phyloP scores from a whole-genome alignment of 805 yeast genomes.

The Hanseniaspora mollemarum region DNA sequence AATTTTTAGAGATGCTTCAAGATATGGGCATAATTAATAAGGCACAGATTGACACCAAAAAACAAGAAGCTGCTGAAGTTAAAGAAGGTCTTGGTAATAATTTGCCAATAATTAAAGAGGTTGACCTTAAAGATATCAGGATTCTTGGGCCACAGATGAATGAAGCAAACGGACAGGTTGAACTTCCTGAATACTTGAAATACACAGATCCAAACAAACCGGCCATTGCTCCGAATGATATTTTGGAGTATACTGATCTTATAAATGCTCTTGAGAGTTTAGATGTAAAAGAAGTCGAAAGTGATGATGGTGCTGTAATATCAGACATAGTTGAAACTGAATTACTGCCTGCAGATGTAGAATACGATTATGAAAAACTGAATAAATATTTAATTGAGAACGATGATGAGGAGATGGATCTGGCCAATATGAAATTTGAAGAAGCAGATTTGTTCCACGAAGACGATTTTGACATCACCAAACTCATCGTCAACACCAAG shows the following conservation, averaged over 20 bases:
- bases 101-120: constrained; percentile 17
- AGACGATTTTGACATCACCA: constrained; percentile 4
- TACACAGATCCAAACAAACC: constrained; percentile 15
- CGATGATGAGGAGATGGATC: constrained; percentile 16
- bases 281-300: constrained; percentile 23
- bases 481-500: constrained; percentile 13
- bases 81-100: not conserved
- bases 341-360: constrained; percentile 2
- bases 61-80: not conserved
- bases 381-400: constrained; percentile 12
- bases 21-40: constrained; percentile 9
- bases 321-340: constrained; percentile 4
- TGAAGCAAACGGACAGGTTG: constrained; percentile 2
- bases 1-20: constrained; percentile 6
- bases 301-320: not conserved
- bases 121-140: constrained; percentile 16
- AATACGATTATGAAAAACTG: constrained; percentile 13
- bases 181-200: constrained; percentile 11
- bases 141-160: constrained; percentile 14
- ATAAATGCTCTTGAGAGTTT: constrained; percentile 23
- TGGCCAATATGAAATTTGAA: constrained; percentile 17
- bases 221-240: constrained; percentile 22
- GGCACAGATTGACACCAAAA: not conserved
- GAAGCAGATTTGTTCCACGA: constrained; percentile 21
- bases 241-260: constrained; percentile 26